Conservation (phyloP, 176 grass and related monocot genomes). For the sorghum (Sorghum bicolor) region DNA sequence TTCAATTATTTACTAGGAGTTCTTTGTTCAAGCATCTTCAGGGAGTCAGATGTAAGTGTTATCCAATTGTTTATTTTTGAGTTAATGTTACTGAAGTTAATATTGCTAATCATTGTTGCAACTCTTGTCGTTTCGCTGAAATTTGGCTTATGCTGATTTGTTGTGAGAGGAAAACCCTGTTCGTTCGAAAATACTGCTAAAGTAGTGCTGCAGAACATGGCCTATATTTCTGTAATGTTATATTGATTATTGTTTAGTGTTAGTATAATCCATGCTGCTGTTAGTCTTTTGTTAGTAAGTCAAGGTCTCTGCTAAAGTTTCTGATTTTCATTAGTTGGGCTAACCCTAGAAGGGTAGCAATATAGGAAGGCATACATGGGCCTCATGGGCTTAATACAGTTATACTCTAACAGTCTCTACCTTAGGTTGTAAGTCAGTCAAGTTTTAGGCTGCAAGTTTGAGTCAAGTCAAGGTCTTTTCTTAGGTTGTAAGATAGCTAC, state of each 20-base stretch:
- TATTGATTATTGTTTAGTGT: background rate
- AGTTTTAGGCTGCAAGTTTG: background rate
- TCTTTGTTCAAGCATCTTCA: conserved; percentile 63
- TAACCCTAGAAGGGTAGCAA: too few species aligned
- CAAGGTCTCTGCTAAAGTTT: too few species aligned
- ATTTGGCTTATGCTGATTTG: too few species aligned
- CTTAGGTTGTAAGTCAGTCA: background rate
- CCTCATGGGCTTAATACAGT: too few species aligned
- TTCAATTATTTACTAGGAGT: conserved; percentile 78
- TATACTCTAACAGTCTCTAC: too few species aligned
- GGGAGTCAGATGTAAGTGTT: conserved; percentile 82
- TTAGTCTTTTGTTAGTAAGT: background rate
- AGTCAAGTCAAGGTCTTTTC: background rate
- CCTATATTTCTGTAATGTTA: background rate
- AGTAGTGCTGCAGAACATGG: background rate
- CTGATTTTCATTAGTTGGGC: too few species aligned
- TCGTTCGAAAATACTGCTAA: too few species aligned
- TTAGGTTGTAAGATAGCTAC: background rate
- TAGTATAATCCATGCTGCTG: background rate
- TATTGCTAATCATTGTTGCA: background rate
- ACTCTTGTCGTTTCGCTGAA: too few species aligned
- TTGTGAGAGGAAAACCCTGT: too few species aligned
- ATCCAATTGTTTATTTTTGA: background rate
- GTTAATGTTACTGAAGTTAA: background rate
- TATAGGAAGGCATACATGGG: too few species aligned